Evolutionary conservation across 2,329 filamentous ascomycete genomes (phyloP), one percentile per base, ranked within the genome.

Genomic region (Claviceps sorghi): DNA sequence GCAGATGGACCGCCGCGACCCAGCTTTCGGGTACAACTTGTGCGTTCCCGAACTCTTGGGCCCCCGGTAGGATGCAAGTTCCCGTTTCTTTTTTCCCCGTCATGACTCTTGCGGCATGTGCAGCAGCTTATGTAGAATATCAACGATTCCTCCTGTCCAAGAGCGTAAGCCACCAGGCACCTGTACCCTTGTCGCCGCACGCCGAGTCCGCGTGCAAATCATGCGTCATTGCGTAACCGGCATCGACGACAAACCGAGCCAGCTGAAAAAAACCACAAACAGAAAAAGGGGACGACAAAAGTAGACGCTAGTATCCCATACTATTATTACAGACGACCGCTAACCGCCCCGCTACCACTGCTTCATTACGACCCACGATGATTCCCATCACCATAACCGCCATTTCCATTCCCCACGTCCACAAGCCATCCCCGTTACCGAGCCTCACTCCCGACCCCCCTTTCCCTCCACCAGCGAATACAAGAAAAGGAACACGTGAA

Each of bases 21-120:
- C 45, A 48, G 45, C 51, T 48, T 15, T 52, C 45, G 51, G 51
- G 40, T 49, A 36, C 45, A 38, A 45, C n/a, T n/a, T n/a, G n/a
- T n/a, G 38, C 26, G 38, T 21, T 34, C 43, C 51, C 51, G 43
- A 44, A 48, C n/a, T 40, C 19, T 42, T 40, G 36, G 29, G 13
- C 41, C 15, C 40, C 40, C 40, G n/a, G 36, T 17, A n/a, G 15
- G 36, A 38, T 38, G 36, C 36, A 17, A n/a, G 5, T 38, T 38
- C 17, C 15, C 34, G 13, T 38, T 38, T 15, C 36, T 38, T 15
- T 38, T 7, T n/a, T 38, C 17, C 36, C 34, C 34, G 34, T 11
- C 34, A 15, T 11, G 34, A 15, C 11, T 36, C 34, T 13, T 36
- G 34, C 34, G 34, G 4, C 34, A 15, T 5, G 34, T 15, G 15